Evolutionary conservation across 257 asterid genomes (phyloP).

Genomic region (Knoxia roxburghii): DNA sequence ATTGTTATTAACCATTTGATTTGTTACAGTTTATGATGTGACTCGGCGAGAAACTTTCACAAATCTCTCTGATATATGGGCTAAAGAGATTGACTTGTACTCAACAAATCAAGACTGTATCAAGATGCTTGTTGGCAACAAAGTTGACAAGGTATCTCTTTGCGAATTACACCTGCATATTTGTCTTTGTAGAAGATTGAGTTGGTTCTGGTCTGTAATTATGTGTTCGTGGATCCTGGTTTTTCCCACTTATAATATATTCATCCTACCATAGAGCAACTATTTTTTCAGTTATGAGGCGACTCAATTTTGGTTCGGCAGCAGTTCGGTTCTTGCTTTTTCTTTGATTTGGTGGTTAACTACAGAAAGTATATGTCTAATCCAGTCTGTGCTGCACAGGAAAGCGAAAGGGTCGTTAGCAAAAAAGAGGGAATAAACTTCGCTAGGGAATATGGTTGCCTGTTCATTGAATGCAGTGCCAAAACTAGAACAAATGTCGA

Average conservation of each 20-base stretch:
- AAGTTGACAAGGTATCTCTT: slow-evolving; percentile 73
- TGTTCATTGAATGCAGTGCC: slow-evolving; percentile 96
- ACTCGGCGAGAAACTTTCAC: slow-evolving; percentile 84
- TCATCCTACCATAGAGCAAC: neutral
- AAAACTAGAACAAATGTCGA: slow-evolving; percentile 88
- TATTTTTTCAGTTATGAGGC: neutral
- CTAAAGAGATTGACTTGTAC: slow-evolving; percentile 81
- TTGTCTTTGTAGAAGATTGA: neutral
- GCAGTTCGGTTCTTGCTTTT: neutral
- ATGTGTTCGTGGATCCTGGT: neutral
- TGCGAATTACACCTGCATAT: neutral
- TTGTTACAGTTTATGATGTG: slow-evolving; percentile 76
- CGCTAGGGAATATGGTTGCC: slow-evolving; percentile 86
- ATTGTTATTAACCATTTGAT: neutral
- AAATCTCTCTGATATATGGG: slow-evolving; percentile 86
- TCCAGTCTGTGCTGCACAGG: slow-evolving; percentile 32
- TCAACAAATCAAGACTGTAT: slow-evolving; percentile 86
- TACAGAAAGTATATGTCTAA: too few species aligned
- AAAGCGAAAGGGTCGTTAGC: slow-evolving; percentile 82
- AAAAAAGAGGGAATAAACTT: slow-evolving; percentile 80
- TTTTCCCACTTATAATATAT: neutral
- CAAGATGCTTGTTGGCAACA: slow-evolving; percentile 95
- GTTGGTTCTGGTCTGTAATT: neutral
- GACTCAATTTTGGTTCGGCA: neutral
- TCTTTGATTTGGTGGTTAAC: too few species aligned